A percentile compares a stretch with the other conserved stretches of the same genome.
Conservation (phyloP, 768 basidiomycete genomes). For the Lanmaoa pseudosensibilis region DNA sequence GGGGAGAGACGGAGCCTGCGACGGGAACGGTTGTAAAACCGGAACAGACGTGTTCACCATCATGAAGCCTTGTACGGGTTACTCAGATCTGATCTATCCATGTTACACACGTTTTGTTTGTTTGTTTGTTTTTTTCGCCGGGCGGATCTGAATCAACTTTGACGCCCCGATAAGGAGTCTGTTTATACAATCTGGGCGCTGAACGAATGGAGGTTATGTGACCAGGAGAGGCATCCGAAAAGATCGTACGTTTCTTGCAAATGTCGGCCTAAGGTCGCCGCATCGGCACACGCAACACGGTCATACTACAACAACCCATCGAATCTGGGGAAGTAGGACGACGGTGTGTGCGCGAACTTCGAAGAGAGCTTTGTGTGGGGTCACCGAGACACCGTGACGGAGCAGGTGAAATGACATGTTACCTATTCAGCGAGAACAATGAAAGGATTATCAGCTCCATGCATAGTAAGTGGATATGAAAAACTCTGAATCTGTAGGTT, state of each 20-base stretch:
- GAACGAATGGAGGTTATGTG: constrained; percentile 12
- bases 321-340: neutral
- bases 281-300: constrained; percentile 23
- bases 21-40: constrained; percentile 21
- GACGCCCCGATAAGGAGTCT: constrained; percentile 3
- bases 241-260: constrained; percentile 10
- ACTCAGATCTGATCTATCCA: constrained; percentile 20
- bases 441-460: neutral
- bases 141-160: constrained; percentile 14
- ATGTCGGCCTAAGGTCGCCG: constrained; percentile 21
- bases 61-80: neutral
- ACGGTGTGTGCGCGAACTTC: neutral
- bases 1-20: constrained; percentile 8
- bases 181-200: constrained; percentile 9
- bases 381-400: constrained; percentile 1
- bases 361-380: neutral
- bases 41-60: neutral
- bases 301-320: neutral
- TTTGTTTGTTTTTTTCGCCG: constrained; percentile 4
- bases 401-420: neutral
- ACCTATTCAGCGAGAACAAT: constrained; percentile 6
- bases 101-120: neutral
- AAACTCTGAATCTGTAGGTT: neutral
- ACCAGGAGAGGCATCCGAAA: constrained; percentile 3
- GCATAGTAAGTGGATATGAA: neutral